phyloP scores from a whole-genome alignment of 2,329 filamentous ascomycete species.

The Talaromyces sp. region DNA sequence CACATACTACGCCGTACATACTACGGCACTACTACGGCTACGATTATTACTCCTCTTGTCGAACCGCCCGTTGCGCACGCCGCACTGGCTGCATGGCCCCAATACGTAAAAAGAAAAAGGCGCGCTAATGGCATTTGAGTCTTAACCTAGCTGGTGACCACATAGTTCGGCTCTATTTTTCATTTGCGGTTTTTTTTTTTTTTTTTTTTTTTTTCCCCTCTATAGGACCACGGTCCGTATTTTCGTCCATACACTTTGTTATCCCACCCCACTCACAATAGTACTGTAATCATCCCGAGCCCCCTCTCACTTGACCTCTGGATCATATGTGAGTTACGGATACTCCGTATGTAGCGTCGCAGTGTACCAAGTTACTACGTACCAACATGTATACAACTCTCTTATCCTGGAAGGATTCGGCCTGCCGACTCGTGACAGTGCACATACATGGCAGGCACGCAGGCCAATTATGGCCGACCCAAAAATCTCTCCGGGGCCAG shows the following conservation, averaged over 20 bases:
- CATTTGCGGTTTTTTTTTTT: constrained; percentile 3
- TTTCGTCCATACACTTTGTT: too few species aligned
- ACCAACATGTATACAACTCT: not conserved
- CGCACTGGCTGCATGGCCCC: not conserved
- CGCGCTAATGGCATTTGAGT: not conserved
- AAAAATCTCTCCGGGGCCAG: not conserved
- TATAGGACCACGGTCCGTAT: not conserved
- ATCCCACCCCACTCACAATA: too few species aligned
- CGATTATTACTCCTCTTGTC: not conserved
- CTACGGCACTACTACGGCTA: too few species aligned
- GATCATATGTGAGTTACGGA: not conserved
- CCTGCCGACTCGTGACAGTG: too few species aligned
- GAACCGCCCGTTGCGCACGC: constrained; percentile 1
- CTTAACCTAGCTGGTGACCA: not conserved
- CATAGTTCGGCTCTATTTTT: not conserved
- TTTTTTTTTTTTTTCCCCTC: constrained; percentile 10
- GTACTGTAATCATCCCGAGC: not conserved
- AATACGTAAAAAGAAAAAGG: not conserved
- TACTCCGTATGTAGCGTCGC: not conserved
- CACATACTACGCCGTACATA: too few species aligned
- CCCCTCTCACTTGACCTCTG: constrained; percentile 6
- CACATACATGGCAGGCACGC: not conserved
- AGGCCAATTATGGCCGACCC: not conserved
- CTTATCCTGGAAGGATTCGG: not conserved
- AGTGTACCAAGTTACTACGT: not conserved